Percentiles rank a stretch among this genome's conserved stretches.
These are phyloP conservation scores for Balansia obtecta DNA, from an alignment of 2,329 filamentous ascomycete genomes.

Conservation along the genomic window DNA sequence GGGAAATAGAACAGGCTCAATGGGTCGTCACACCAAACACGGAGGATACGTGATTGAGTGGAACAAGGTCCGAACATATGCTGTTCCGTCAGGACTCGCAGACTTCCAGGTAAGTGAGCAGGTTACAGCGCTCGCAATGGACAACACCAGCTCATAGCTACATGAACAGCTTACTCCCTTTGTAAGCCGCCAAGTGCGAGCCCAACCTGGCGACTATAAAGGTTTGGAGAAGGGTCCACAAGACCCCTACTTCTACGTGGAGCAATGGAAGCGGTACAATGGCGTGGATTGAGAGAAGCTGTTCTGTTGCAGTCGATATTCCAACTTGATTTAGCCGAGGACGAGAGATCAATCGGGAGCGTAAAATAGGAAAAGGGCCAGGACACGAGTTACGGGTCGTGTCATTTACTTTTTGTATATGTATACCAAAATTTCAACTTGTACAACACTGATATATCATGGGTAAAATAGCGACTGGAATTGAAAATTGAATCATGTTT, in stretches of 20 bases:
- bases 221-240: conserved; percentile 40
- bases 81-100: conserved; percentile 54
- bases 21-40: conserved; percentile 73
- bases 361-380: neutral
- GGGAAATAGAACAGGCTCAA: conserved; percentile 77
- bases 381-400: neutral
- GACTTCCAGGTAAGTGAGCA: conserved; percentile 62
- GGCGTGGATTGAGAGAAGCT: conserved; percentile 36
- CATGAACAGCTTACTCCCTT: conserved; percentile 63
- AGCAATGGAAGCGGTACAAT: conserved; percentile 57
- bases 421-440: neutral
- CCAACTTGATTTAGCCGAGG: neutral
- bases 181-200: conserved; percentile 48
- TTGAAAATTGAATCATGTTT: neutral
- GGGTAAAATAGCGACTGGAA: neutral
- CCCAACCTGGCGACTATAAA: conserved; percentile 40
- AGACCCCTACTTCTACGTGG: conserved; percentile 49
- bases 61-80: conserved; percentile 81
- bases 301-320: neutral
- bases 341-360: neutral
- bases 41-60: conserved; percentile 79
- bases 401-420: neutral
- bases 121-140: neutral
- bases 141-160: conserved; percentile 8
- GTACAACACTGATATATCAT: neutral